phyloP scores from a whole-genome alignment of 108 stramenopile species.

The Nitzschia sp. region DNA sequence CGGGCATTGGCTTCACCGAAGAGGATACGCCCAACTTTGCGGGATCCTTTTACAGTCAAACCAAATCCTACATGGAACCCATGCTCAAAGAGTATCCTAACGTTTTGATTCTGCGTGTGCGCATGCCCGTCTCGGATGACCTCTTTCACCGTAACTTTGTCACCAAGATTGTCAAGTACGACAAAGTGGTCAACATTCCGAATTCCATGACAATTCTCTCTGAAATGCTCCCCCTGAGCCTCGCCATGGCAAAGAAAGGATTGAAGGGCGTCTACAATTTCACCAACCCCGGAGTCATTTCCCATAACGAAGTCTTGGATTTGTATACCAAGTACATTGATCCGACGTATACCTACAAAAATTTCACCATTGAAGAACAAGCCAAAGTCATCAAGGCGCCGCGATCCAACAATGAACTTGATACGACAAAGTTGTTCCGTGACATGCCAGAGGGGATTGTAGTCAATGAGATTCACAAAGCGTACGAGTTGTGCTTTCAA shows the following conservation, averaged over 20 bases:
- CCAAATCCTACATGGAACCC: constrained; percentile 98
- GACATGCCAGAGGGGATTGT: constrained; percentile 90
- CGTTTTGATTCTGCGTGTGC: constrained; percentile 93
- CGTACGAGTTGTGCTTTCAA: constrained; percentile 91
- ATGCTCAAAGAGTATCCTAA: constrained; percentile 88
- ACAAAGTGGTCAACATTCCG: constrained; percentile 96
- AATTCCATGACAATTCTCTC: constrained; percentile 98
- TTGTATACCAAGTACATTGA: constrained; percentile 99
- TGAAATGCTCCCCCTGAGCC: constrained; percentile 96
- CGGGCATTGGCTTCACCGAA: constrained; percentile 96
- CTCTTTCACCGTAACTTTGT: constrained; percentile 96
- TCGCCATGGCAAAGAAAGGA: constrained; percentile 91
- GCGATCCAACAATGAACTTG: constrained; percentile 98
- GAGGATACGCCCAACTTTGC: constrained; percentile 96
- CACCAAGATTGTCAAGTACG: constrained; percentile 99
- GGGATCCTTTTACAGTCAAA: constrained; percentile 98
- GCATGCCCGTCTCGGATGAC: constrained; percentile 99
- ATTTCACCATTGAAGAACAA: constrained; percentile 95
- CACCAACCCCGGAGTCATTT: constrained; percentile 99
- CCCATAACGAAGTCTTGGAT: constrained; percentile 98
- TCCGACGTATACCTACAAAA: constrained; percentile 94
- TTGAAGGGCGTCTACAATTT: constrained; percentile 98
- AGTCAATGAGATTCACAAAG: constrained; percentile 91
- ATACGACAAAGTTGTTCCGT: constrained; percentile 92
- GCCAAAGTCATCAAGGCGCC: constrained; percentile 93